Evolutionary conservation across 441 rosid genomes (phyloP).

Genomic region (Eugenia klotzschiana): DNA sequence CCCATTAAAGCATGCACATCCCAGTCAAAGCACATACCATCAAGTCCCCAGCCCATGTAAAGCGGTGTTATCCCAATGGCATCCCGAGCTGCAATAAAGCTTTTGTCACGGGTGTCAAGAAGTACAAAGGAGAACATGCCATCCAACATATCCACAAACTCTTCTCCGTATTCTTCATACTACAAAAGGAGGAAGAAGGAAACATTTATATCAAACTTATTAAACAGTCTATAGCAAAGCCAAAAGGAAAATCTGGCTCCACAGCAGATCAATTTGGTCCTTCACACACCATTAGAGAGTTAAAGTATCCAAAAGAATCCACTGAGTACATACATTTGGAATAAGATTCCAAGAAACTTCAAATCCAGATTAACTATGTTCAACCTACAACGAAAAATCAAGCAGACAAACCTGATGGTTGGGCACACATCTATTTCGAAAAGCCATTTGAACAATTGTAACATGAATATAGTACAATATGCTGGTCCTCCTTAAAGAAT

Average conservation of each 20-base stretch:
- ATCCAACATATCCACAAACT: conserved; percentile 80
- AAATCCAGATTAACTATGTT: neutral
- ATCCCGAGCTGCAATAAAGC: conserved; percentile 92
- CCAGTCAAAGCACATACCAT: conserved; percentile 36
- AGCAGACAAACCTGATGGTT: neutral
- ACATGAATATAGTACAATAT: neutral
- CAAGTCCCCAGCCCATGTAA: conserved; percentile 97
- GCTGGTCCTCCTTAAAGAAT: neutral
- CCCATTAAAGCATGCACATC: neutral
- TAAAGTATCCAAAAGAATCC: neutral
- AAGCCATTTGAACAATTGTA: neutral
- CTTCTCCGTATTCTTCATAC: conserved; percentile 95
- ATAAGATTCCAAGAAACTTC: neutral
- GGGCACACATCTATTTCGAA: neutral
- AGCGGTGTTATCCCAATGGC: conserved; percentile 87
- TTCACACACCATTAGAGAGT: neutral
- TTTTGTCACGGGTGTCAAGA: conserved; percentile 75
- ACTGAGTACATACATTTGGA: neutral
- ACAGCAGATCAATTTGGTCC: neutral
- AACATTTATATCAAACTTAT: neutral
- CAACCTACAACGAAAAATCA: neutral
- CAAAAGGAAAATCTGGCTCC: neutral
- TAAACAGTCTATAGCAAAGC: neutral
- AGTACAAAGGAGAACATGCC: conserved; percentile 99
- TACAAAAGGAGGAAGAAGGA: conserved; percentile 13